Conservation (phyloP, 2,329 filamentous ascomycete genomes). For the Fusarium sp. region DNA sequence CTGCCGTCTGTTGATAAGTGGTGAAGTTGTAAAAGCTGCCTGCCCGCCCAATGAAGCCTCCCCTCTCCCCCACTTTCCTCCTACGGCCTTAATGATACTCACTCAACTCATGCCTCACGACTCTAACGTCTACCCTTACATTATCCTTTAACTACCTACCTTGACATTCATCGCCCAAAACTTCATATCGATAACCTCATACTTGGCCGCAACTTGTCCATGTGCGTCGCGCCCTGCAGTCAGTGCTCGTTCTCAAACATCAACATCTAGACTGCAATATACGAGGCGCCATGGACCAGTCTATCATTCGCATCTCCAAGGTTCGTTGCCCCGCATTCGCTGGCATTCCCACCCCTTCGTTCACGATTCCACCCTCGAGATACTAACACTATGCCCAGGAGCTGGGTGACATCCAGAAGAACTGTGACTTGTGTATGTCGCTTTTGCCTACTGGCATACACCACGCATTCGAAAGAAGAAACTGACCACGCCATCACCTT, state of each 20-base stretch:
- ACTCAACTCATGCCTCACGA: constrained; percentile 27
- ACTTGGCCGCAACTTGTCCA: constrained; percentile 20
- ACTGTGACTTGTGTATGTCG: constrained; percentile 81
- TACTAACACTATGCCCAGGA: constrained; percentile 66
- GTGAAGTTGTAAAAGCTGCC: not conserved
- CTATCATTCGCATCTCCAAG: constrained; percentile 88
- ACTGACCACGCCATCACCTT: constrained; percentile 11
- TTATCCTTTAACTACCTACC: not conserved
- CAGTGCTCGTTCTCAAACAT: not conserved
- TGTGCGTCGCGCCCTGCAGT: constrained; percentile 26
- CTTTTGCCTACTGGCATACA: not conserved
- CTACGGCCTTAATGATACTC: constrained; percentile 24
- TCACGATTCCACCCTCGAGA: constrained; percentile 26
- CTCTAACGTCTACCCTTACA: constrained; percentile 14
- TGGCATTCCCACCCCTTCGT: constrained; percentile 27
- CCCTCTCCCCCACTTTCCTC: constrained; percentile 36
- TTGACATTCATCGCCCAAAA: not conserved
- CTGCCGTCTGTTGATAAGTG: not conserved
- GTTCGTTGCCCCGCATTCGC: constrained; percentile 58
- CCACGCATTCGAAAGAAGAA: not conserved
- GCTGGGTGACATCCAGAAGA: constrained; percentile 85
- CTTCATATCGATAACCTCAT: constrained; percentile 1
- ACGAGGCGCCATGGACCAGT: constrained; percentile 71
- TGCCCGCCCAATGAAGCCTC: not conserved
- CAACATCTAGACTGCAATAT: constrained; percentile 23